Evolutionary conservation across 1,284 basidiomycete species (phyloP).

Genomic region (Apiotrichum sp.): DNA sequence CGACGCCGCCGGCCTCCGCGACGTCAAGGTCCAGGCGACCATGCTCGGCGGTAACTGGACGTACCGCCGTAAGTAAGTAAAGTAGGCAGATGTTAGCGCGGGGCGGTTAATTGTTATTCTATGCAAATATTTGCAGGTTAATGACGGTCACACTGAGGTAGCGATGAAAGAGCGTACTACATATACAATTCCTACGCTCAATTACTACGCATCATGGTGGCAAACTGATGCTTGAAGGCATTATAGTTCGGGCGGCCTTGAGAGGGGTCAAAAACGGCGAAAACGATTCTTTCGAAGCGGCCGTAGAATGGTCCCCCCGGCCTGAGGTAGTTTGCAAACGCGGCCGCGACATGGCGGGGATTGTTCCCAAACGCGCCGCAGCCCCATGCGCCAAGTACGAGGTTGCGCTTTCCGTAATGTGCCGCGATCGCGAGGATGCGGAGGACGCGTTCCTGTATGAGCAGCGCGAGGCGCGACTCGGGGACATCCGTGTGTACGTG

Average conservation of each 20-base stretch:
- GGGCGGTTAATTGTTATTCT: too few species aligned
- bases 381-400: conserved; percentile 16
- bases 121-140: too few species aligned
- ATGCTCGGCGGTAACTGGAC: conserved; percentile 39
- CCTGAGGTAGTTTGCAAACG: conserved; percentile 3
- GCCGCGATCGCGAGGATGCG: conserved; percentile 8
- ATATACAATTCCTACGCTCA: too few species aligned
- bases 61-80: not conserved
- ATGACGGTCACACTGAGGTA: too few species aligned
- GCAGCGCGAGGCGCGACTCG: not conserved
- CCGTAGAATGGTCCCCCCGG: conserved; percentile 1
- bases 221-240: not conserved
- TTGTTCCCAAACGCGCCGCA: conserved; percentile 14
- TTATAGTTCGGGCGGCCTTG: not conserved
- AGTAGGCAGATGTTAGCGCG: too few species aligned
- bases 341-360: not conserved
- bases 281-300: conserved; percentile 4
- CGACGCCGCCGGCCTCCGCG: conserved; percentile 25
- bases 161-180: too few species aligned
- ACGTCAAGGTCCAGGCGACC: conserved; percentile 29
- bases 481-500: not conserved
- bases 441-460: conserved; percentile 5
- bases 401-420: not conserved
- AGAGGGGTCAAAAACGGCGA: conserved; percentile 1
- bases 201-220: too few species aligned